Percentiles rank a stretch among this genome's conserved stretches.
These are phyloP conservation scores for Ceriops zippeliana DNA, from an alignment of 345 rosid genomes.

Conservation along the genomic window DNA sequence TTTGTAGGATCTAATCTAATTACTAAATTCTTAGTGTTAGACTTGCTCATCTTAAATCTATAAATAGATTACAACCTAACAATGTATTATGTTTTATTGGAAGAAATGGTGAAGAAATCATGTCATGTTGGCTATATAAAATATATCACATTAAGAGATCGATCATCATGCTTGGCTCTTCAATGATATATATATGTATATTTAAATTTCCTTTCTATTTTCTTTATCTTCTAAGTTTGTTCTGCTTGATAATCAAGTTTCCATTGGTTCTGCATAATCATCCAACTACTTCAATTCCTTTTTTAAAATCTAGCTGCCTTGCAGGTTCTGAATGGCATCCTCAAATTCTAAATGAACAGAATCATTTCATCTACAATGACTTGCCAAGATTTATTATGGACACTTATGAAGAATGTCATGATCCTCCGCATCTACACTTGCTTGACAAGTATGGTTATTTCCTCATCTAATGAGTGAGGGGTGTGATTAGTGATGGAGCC, in stretches of 20 bases:
- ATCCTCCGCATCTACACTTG: constrained; percentile 75
- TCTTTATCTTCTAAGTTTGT: not conserved
- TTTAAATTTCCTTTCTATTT: not conserved
- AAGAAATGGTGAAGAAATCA: no score
- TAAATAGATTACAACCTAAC: no score
- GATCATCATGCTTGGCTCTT: not conserved
- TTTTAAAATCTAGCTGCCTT: constrained; percentile 37
- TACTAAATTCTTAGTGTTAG: no score
- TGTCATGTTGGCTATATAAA: not conserved
- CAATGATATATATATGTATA: no score
- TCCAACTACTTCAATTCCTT: constrained; percentile 28
- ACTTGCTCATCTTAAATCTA: no score
- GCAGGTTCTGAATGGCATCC: constrained; percentile 94
- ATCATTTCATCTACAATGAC: constrained; percentile 76
- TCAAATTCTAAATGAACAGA: constrained; percentile 54
- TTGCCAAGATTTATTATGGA: constrained; percentile 83
- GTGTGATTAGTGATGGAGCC: constrained; percentile 1
- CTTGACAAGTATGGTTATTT: constrained; percentile 71
- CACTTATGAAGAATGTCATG: constrained; percentile 78
- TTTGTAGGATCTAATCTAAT: no score
- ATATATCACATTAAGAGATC: not conserved
- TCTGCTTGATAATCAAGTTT: not conserved
- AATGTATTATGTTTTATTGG: no score
- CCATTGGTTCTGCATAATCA: constrained; percentile 1
- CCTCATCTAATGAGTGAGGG: constrained; percentile 6